Conservation (phyloP, 1,139 yeast species). For the Yamadazyma membranifaciens region DNA sequence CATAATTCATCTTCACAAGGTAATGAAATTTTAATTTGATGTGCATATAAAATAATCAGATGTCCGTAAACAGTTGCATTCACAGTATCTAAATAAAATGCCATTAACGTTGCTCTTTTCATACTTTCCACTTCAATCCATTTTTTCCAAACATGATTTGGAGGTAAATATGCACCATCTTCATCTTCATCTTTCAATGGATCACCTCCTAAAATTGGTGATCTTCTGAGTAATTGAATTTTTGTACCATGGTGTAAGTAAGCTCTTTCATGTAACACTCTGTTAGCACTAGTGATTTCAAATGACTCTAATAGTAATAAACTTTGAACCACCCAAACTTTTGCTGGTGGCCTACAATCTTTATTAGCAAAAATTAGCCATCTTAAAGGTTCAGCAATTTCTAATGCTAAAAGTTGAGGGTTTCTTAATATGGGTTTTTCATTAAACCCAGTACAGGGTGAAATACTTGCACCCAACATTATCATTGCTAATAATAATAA, state of each 20-base stretch:
- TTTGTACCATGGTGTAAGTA: slow-evolving; percentile 74
- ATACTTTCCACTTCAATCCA: slow-evolving; percentile 35
- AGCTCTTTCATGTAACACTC: slow-evolving; percentile 65
- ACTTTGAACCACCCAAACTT: slow-evolving; percentile 64
- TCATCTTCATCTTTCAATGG: slow-evolving; percentile 34
- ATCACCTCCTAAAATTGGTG: slow-evolving; percentile 66
- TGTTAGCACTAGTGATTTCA: slow-evolving; percentile 48
- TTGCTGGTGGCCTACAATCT: slow-evolving; percentile 54
- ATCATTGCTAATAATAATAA: slow-evolving; percentile 55
- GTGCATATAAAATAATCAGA: slow-evolving; percentile 26
- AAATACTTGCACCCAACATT: slow-evolving; percentile 50
- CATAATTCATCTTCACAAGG: slow-evolving; percentile 34
- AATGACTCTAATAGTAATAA: slow-evolving; percentile 57
- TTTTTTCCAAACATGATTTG: slow-evolving; percentile 24
- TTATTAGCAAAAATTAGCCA: slow-evolving; percentile 57
- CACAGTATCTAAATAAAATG: slow-evolving; percentile 31
- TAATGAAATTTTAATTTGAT: slow-evolving; percentile 28
- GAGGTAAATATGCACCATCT: slow-evolving; percentile 14
- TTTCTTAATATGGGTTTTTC: slow-evolving; percentile 16
- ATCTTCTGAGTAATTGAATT: slow-evolving; percentile 64
- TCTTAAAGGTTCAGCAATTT: slow-evolving; percentile 61
- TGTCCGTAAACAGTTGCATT: slow-evolving; percentile 35
- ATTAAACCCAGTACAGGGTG: slow-evolving; percentile 16
- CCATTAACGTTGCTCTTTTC: slow-evolving; percentile 32
- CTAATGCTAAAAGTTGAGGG: slow-evolving; percentile 24